Evolutionary conservation across 208 protist genomes (phyloP).

Genomic region (Leishmania tarentolae): DNA sequence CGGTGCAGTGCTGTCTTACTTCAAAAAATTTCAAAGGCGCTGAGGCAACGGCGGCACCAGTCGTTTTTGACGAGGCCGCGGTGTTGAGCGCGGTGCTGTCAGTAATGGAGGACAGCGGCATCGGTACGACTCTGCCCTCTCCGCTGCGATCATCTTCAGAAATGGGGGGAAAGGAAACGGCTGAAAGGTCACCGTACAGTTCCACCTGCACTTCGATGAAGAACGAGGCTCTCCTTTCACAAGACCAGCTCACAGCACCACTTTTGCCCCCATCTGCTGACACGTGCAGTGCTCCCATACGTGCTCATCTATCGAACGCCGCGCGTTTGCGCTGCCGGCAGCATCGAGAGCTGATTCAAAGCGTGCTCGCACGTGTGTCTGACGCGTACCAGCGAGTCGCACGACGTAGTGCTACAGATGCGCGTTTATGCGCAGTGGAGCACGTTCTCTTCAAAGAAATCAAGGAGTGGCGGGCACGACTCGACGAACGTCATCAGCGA

Average conservation of each 20-base stretch:
- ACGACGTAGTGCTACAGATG: constrained; percentile 2
- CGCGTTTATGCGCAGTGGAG: constrained; percentile 10
- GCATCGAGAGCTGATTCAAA: constrained; percentile 4
- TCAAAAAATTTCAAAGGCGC: neutral
- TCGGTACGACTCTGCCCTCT: neutral
- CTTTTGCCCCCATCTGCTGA: neutral
- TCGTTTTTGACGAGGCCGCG: neutral
- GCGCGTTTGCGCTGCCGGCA: constrained; percentile 1
- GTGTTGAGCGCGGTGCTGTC: neutral
- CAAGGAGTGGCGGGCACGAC: constrained; percentile 8
- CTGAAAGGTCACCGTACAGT: neutral
- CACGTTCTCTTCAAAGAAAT: constrained; percentile 12
- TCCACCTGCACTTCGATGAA: neutral
- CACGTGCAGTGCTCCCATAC: too few species aligned
- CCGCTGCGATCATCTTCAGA: neutral
- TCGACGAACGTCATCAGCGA: neutral
- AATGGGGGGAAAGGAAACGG: neutral
- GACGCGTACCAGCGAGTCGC: constrained; percentile 4
- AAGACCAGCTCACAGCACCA: neutral
- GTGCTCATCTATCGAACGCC: neutral
- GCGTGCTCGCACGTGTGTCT: neutral
- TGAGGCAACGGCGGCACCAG: neutral
- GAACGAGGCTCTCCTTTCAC: neutral
- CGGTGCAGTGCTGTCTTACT: neutral
- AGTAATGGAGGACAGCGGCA: neutral